Conservation (phyloP, 164 flowering plant species). For the Houttuynia cordata region DNA sequence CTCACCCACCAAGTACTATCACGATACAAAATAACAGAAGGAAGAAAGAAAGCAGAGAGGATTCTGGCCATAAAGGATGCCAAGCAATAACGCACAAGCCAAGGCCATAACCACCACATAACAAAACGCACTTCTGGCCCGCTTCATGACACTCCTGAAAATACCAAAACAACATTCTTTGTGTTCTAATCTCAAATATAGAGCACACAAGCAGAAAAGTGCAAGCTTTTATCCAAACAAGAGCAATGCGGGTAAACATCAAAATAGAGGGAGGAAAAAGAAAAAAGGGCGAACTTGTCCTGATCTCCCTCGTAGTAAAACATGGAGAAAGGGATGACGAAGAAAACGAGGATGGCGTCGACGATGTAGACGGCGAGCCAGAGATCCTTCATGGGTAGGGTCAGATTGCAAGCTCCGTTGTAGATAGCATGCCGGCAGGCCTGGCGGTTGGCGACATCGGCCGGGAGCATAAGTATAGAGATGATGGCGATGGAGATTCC, state of each 20-base stretch:
- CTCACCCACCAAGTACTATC: too few species aligned
- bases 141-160: constrained; percentile 46
- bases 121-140: constrained; percentile 43
- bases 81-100: constrained; percentile 56
- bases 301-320: constrained; percentile 97
- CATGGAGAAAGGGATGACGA: constrained; percentile 94
- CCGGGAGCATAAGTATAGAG: constrained; percentile 94
- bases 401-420: constrained; percentile 86
- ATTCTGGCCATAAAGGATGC: constrained; percentile 57
- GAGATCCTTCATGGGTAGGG: constrained; percentile 91
- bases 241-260: background rate
- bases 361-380: constrained; percentile 85
- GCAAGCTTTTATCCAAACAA: background rate
- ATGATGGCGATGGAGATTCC: constrained; percentile 83
- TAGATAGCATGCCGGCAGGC: constrained; percentile 87
- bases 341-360: constrained; percentile 88
- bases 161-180: background rate
- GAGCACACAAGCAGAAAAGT: too few species aligned
- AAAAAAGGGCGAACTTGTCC: constrained; percentile 52
- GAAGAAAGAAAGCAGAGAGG: background rate
- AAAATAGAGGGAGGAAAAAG: background rate
- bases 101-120: constrained; percentile 52
- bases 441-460: constrained; percentile 94
- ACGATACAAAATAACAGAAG: background rate
- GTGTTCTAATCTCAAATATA: background rate